Base-by-base conservation (phyloP, 495 filamentous ascomycete species). In the Lasiosphaeria hispida region DNA sequence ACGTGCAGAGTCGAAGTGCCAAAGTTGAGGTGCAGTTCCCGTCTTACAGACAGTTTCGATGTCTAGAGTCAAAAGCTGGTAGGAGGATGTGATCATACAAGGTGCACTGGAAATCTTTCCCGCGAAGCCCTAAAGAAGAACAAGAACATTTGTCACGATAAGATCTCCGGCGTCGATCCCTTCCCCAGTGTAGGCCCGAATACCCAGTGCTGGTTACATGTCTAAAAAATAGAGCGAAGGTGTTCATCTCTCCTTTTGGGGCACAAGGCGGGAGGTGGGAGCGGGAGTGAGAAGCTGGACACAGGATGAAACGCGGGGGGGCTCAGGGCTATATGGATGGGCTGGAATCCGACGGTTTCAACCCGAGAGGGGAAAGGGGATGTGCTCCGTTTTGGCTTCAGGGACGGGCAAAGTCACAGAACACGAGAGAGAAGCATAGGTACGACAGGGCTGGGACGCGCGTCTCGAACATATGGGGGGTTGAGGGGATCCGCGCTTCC, bases 231-330 rank as follows among this genome's bases (percentile, higher is more conserved):
- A 30, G 2, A 11, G 43, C 6, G 43, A 47, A 10, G 15, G 43
- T 9, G 5, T 36, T 36, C 47, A 34, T 37, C 33, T 35, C 14
- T 38, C 49, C 14, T 34, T 49, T 34, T 49, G 23, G 10, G 23
- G 19, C 8, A 43, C 36, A 33, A 34, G 52, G 10, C 34, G 35
- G 53, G 35, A n/a, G 41, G 15, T 8, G 41, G 40, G 51, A 42
- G 41, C 34, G 49, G 53, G 35, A n/a, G 53, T 10, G 8, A 33
- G 40, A 40, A 42, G 41, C 33, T 19, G 35, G 33, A 37, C 15
- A 33, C 53, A 48, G 11, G 53, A 55, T 55, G 53, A 55, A 55
- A 55, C 53, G 53, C 53, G 53, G 53, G 53, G 53, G 9, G 15
- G 35, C 38, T 23, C 35, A 23, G 34, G 11, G 34, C 49, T 52